Percentiles rank a stretch among this genome's conserved stretches.
These are phyloP conservation scores for Clonostachys sp. DNA, from an alignment of 2,329 filamentous ascomycete species.

Conservation along the genomic window DNA sequence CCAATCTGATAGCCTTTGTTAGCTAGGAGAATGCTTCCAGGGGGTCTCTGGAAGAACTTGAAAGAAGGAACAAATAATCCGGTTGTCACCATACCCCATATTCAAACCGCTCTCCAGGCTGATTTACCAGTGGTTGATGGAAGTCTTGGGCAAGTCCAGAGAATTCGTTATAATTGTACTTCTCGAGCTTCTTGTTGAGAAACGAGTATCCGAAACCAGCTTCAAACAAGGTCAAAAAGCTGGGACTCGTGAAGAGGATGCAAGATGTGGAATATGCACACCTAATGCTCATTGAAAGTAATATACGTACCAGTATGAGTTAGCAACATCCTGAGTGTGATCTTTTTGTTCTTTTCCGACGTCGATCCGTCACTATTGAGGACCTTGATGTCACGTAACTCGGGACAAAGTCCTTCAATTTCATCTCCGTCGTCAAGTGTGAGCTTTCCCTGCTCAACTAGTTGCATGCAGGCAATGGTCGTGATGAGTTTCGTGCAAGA, in stretches of 20 bases:
- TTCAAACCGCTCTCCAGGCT: neutral
- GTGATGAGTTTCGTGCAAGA: constrained; percentile 46
- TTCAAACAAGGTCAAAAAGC: neutral
- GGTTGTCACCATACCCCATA: neutral
- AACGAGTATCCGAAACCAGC: constrained; percentile 49
- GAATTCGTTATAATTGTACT: constrained; percentile 31
- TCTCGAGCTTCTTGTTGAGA: constrained; percentile 27
- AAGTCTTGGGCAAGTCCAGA: neutral
- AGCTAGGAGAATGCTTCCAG: constrained; percentile 18
- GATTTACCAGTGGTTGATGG: neutral
- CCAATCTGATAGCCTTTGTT: constrained; percentile 19
- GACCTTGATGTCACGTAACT: constrained; percentile 41
- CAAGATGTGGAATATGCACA: neutral
- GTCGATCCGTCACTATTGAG: constrained; percentile 27
- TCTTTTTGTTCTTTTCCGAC: constrained; percentile 38
- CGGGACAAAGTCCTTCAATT: constrained; percentile 39
- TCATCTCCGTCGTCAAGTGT: constrained; percentile 40
- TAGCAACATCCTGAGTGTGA: constrained; percentile 45
- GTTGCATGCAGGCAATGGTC: constrained; percentile 49
- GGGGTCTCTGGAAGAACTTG: neutral
- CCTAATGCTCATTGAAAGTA: neutral
- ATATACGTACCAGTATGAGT: constrained; percentile 25
- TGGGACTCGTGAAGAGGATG: too few species aligned
- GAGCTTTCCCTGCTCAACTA: constrained; percentile 45
- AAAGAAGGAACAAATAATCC: too few species aligned